A percentile compares a stretch with the other conserved stretches of the same genome.
Conservation (phyloP, 352 stramenopile genomes). For the Globisporangium okanoganense region DNA sequence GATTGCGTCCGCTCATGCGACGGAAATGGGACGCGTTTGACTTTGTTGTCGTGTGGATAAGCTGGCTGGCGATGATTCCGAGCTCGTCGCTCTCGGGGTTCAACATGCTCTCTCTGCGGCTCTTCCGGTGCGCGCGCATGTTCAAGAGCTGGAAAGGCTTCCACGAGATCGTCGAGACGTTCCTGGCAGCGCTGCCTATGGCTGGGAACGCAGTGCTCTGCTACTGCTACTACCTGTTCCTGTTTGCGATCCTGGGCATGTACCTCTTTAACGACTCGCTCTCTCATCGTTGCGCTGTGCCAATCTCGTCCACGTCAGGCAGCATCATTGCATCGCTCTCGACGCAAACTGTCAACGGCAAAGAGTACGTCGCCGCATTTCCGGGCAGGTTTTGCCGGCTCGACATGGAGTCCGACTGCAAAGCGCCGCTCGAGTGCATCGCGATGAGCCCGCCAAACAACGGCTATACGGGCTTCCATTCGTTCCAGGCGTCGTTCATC, state of each 20-base stretch:
- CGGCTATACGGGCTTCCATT: conserved; percentile 80
- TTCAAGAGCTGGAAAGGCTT: conserved; percentile 78
- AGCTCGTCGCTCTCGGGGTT: conserved; percentile 44
- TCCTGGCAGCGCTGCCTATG: conserved; percentile 67
- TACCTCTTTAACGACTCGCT: conserved; percentile 85
- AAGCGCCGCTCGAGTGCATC: conserved; percentile 48
- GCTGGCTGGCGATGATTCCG: conserved; percentile 54
- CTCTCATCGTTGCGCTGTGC: conserved; percentile 56
- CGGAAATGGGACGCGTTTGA: conserved; percentile 76
- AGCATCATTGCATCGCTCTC: conserved; percentile 12
- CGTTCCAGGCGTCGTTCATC: conserved; percentile 77
- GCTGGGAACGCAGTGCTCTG: conserved; percentile 66
- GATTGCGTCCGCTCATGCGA: conserved; percentile 44
- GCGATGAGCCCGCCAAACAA: conserved; percentile 57
- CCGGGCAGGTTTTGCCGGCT: conserved; percentile 56
- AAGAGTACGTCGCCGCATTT: conserved; percentile 47
- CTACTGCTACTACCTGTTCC: conserved; percentile 84
- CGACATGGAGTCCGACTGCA: conserved; percentile 19
- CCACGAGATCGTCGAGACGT: conserved; percentile 76
- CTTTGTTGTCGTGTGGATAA: conserved; percentile 51
- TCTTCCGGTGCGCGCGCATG: conserved; percentile 66
- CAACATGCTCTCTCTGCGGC: conserved; percentile 66
- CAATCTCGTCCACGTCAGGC: conserved; percentile 19
- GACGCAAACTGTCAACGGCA: conserved; percentile 11
- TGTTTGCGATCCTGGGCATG: conserved; percentile 85